phyloP scores from a whole-genome alignment of 164 flowering plant genomes.

The Vitis amurensis region DNA sequence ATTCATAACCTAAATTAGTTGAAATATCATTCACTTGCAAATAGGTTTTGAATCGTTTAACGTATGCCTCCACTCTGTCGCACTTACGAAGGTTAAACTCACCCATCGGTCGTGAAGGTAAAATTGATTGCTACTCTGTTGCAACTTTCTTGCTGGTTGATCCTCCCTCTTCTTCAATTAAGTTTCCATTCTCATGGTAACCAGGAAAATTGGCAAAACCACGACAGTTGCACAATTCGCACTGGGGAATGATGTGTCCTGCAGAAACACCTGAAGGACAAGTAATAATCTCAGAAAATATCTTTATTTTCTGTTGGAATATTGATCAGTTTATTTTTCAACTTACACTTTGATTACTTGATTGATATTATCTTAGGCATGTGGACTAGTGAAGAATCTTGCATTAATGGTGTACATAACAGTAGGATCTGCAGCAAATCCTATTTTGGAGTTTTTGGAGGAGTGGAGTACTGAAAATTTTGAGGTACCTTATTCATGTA shows the following conservation, averaged over 20 bases:
- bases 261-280: slow-evolving; percentile 99
- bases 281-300: slow-evolving; percentile 28
- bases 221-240: slow-evolving; percentile 94
- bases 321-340: too few relatives aligned
- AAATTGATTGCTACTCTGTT: not conserved
- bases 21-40: not conserved
- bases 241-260: slow-evolving; percentile 99
- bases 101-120: slow-evolving; percentile 99
- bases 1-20: too few relatives aligned
- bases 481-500: slow-evolving; percentile 46
- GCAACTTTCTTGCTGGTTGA: not conserved
- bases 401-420: slow-evolving; percentile 98
- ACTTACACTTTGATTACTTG: not conserved
- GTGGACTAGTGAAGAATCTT: slow-evolving; percentile 95
- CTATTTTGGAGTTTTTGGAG: slow-evolving; percentile 89
- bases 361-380: slow-evolving; percentile 53
- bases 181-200: not conserved
- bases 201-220: slow-evolving; percentile 99
- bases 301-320: not conserved
- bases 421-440: slow-evolving; percentile 96
- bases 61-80: slow-evolving; percentile 94
- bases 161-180: not conserved
- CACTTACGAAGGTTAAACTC: slow-evolving; percentile 93
- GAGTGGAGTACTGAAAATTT: slow-evolving; percentile 97
- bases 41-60: slow-evolving; percentile 91